These are phyloP conservation scores for Poa annua DNA, from an alignment of 176 grass and related monocot species.

Conservation along the genomic window DNA sequence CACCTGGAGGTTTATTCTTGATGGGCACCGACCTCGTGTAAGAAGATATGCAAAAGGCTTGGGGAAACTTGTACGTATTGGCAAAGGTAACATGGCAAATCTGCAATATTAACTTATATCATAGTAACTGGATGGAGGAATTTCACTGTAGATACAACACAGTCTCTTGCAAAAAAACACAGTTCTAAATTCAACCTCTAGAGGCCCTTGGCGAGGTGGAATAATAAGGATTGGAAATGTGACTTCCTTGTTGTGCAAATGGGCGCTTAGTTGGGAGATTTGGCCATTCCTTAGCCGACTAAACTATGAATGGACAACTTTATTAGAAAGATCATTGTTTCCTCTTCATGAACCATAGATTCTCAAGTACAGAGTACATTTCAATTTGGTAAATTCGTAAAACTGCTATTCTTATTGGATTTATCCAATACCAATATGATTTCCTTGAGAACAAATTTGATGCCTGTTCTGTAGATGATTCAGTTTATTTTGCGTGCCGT, in stretches of 20 bases:
- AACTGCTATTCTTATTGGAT: background rate
- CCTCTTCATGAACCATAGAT: background rate
- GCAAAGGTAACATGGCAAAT: conserved; percentile 75
- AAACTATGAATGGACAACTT: conserved; percentile 20
- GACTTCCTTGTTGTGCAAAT: background rate
- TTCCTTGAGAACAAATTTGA: conserved; percentile 24
- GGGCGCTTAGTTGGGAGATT: background rate
- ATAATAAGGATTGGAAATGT: conserved; percentile 14
- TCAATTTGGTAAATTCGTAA: background rate
- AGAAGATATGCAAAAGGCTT: conserved; percentile 89
- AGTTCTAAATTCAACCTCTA: background rate
- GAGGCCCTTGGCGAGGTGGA: background rate
- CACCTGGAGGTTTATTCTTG: conserved; percentile 79
- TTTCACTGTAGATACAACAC: background rate
- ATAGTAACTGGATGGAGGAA: background rate
- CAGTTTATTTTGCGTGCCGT: background rate
- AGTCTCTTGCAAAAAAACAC: background rate
- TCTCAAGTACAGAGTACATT: conserved; percentile 5
- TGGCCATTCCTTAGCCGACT: background rate
- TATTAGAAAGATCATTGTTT: background rate
- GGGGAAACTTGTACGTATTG: conserved; percentile 82
- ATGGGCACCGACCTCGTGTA: conserved; percentile 78
- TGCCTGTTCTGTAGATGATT: background rate
- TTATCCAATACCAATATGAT: conserved; percentile 1
- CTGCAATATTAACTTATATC: background rate